These are phyloP conservation scores for Obba rivulosa DNA, from an alignment of 768 basidiomycete genomes.

Conservation along the genomic window DNA sequence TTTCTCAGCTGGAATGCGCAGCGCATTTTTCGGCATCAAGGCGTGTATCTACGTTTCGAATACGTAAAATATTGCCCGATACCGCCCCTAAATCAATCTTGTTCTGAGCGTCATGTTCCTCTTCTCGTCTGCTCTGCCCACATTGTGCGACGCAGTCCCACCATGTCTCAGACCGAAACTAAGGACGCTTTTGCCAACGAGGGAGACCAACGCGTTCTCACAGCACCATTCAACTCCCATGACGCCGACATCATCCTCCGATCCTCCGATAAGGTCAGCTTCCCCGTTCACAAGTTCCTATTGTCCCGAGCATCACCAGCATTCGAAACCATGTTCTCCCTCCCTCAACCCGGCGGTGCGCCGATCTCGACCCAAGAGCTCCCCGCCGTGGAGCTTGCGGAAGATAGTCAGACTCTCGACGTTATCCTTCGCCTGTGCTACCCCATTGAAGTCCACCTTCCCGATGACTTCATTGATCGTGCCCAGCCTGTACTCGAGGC, in stretches of 20 bases:
- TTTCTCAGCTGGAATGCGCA: too few relatives aligned
- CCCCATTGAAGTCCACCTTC: constrained; percentile 7
- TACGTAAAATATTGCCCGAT: too few relatives aligned
- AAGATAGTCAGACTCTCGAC: constrained; percentile 15
- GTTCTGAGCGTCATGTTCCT: too few relatives aligned
- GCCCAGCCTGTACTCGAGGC: constrained; percentile 10
- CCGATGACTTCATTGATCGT: background rate
- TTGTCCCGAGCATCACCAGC: background rate
- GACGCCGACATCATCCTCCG: constrained; percentile 3
- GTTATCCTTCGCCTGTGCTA: constrained; percentile 14
- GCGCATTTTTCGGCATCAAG: too few relatives aligned
- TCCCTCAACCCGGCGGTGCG: constrained; percentile 1
- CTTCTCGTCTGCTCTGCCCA: too few relatives aligned
- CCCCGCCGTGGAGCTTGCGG: constrained; percentile 9
- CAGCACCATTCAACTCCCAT: background rate
- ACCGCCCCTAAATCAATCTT: too few relatives aligned
- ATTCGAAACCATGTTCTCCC: background rate
- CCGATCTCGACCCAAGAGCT: background rate
- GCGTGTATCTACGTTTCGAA: too few relatives aligned
- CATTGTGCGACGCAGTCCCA: too few relatives aligned
- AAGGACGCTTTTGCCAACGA: too few relatives aligned
- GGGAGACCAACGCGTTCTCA: too few relatives aligned
- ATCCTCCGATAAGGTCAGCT: constrained; percentile 1
- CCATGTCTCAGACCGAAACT: too few relatives aligned
- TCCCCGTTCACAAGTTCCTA: background rate